phyloP scores from a whole-genome alignment of 176 grass and related monocot species.

The Stipa capillata region DNA sequence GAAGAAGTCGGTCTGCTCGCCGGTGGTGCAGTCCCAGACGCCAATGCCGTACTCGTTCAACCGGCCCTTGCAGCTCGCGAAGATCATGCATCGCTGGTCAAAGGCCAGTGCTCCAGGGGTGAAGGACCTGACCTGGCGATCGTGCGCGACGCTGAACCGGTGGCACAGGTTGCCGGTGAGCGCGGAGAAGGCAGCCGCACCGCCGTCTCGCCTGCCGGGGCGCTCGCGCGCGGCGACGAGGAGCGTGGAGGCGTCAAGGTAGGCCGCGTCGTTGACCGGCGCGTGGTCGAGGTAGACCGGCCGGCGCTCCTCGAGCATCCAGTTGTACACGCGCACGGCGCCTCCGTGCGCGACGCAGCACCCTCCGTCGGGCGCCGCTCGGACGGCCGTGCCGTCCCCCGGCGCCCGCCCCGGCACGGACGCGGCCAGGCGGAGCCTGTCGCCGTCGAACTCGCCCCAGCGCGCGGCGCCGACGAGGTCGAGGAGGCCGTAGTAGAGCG shows the following conservation, averaged over 20 bases:
- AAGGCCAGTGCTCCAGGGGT: conserved; percentile 61
- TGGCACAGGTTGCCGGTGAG: conserved; percentile 45
- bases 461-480: conserved; percentile 64
- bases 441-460: conserved; percentile 47
- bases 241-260: conserved; percentile 56
- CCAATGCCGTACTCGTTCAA: conserved; percentile 82
- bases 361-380: conserved; percentile 62
- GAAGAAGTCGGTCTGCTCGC: conserved; percentile 72
- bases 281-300: conserved; percentile 47
- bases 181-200: conserved; percentile 58
- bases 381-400: conserved; percentile 62
- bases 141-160: conserved; percentile 55
- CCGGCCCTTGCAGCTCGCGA: conserved; percentile 80
- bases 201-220: conserved; percentile 15
- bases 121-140: conserved; percentile 38
- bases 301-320: conserved; percentile 60
- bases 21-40: conserved; percentile 53
- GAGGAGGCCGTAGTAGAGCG: conserved; percentile 82
- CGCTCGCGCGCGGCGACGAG: conserved; percentile 71
- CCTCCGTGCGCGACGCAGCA: conserved; percentile 82
- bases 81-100: background rate
- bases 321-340: conserved; percentile 65
- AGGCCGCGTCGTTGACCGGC: conserved; percentile 78
- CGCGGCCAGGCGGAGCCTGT: conserved; percentile 24
- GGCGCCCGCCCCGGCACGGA: conserved; percentile 46